Base-by-base conservation (phyloP, 2,329 filamentous ascomycete species). In the Colletotrichum tamarilloi region DNA sequence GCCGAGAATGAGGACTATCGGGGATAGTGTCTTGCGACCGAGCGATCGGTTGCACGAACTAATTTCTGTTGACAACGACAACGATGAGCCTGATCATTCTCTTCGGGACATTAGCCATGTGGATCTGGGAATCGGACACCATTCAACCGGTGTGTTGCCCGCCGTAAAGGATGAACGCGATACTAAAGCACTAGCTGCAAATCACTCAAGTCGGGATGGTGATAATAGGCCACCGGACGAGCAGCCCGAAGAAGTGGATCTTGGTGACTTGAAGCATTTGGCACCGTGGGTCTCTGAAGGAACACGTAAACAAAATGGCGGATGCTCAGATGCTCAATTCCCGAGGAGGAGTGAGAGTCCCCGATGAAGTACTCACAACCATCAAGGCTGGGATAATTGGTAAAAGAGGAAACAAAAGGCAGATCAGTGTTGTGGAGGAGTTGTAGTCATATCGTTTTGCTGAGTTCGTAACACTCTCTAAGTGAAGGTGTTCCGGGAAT, bases 51-150 rank as follows among this genome's bases (percentile, higher is more conserved):
- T 70, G 12, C 62, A 42, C 24, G 68, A 70, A 24, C 38, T 70
- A 2, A 46, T 55, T 12, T 70, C 68, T 2, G 19, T 56, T 11
- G 68, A 66, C 6, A 66, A 62, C 5, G 68, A 70, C 24, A 62
- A 60, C 3, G 9, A 22, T n/a, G 67, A 59, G 22, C 35, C 60
- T 2, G 53, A 28, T 3, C 53, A 69, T 22, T 24, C 22, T 19
- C 14, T 65, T 9, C 52, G 58, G 6, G 60, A 65, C 12, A 14
- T 65, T 1, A 57, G 53, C 5, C 60, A 30, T 1, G 16, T 57
- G 7, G 60, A 69, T 8, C 28, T 42, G 28, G 67, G 52, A 3
- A 35, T 67, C 4, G 68, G 68, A 7, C 62, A 56, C 14, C 32
- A 57, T 1, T 67, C 63, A 3, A 38, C 42, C n/a, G 63, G 57